Base-by-base conservation (phyloP, 1,139 yeast species). In the Magnusiomyces magnusii region DNA sequence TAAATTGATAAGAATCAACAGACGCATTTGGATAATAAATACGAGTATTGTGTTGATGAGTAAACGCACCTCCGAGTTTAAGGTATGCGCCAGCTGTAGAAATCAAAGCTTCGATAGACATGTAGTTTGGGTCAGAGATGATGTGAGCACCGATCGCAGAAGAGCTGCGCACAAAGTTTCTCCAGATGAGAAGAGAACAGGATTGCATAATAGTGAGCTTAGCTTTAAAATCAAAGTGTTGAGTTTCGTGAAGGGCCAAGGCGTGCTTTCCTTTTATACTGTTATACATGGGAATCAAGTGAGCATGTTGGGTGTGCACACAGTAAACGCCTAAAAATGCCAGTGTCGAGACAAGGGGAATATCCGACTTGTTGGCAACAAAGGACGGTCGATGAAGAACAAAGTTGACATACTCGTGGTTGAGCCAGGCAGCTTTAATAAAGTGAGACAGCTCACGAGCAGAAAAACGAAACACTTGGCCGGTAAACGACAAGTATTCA, bases 311-410 rank as follows among this genome's bases (percentile, higher is more conserved):
- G 7, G 25, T 3, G 13, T 31, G 19, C 15, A 64, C 57, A 25
- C 67, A 50, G 2, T 74, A 69, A 77, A 76, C 73, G 5, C 81
- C 80, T 27, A 77, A 62, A 17, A 72, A 64, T 24, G 73, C 67
- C 62, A 77, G 64, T 2, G 73, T 69, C 2, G 74, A 72, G 51
- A 78, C 61, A 51, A 78, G 64, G 41, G 70, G 67, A 0, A 71
- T 66, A 58, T 73, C 67, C 24, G 67, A 62, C 15, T 62, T 61
- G 52, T 73, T 69, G 3, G 76, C 71, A 57, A 72, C 68, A 60
- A 76, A 77, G 1, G 79, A 73, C 3, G 78, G 71, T 19, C 71
- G 65, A 64, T 78, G 81, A 17, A 78, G 64, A 42, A 75, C 65
- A 41, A 59, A 54, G 50, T 60, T 59, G 21, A 72, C 60, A 10